These are phyloP conservation scores for Fusarium globosum DNA, from an alignment of 2,329 filamentous ascomycete genomes.

Conservation along the genomic window DNA sequence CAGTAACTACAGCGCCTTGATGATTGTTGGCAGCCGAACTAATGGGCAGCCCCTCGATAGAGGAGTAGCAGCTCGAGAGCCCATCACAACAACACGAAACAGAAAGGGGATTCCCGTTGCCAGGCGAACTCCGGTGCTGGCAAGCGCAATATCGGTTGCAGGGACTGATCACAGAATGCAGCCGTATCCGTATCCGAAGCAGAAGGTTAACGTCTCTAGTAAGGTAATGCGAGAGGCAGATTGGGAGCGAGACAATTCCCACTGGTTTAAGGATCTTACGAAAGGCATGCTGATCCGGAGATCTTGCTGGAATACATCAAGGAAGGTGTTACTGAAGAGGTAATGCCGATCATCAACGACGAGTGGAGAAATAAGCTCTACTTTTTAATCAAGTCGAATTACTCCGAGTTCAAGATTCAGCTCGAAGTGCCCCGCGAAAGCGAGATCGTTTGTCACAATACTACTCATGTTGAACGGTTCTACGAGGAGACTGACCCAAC, in stretches of 20 bases:
- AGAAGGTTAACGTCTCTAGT: rapidly evolving
- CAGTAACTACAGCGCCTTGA: neutral
- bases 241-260: neutral
- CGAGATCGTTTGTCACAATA: neutral
- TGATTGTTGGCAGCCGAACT: neutral
- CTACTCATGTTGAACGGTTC: too few species aligned
- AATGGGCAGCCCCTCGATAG: too few species aligned
- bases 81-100: too few species aligned
- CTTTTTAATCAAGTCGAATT: neutral
- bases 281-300: neutral
- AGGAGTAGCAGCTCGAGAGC: too few species aligned
- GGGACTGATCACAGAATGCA: rapidly evolving
- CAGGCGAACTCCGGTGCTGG: neutral
- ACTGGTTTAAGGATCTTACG: neutral
- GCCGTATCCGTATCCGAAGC: too few species aligned
- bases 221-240: neutral
- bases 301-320: too few species aligned
- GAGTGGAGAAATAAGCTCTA: neutral
- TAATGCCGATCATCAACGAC: neutral
- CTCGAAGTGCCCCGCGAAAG: neutral
- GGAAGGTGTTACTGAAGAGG: neutral
- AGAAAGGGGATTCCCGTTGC: neutral
- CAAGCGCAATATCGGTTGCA: neutral
- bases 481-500: rapidly evolving
- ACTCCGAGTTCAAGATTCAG: neutral